Conservation (phyloP, 345 rosid genomes). For the Populus nigra region DNA sequence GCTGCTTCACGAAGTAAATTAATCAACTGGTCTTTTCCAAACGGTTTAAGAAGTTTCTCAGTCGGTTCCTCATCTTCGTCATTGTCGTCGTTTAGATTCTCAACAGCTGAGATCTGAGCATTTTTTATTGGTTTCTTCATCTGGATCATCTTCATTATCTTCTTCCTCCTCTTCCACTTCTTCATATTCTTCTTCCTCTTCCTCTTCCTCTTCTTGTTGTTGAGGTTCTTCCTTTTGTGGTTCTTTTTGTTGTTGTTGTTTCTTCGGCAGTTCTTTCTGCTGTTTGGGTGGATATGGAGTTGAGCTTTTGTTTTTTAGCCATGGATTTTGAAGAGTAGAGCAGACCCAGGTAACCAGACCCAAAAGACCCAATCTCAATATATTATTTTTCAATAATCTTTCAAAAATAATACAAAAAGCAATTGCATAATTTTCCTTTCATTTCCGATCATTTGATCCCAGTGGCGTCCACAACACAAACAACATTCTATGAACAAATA, state of each 20-base stretch:
- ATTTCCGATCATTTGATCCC: too few species aligned
- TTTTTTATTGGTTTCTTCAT: conserved; percentile 3
- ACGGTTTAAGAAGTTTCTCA: conserved; percentile 42
- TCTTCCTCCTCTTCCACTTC: conserved; percentile 24
- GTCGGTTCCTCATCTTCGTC: conserved; percentile 43
- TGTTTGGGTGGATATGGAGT: background rate
- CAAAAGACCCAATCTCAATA: too few species aligned
- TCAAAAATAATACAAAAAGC: too few species aligned
- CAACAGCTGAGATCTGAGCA: conserved; percentile 4
- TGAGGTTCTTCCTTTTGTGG: background rate
- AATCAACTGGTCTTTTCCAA: conserved; percentile 41
- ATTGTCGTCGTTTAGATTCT: background rate
- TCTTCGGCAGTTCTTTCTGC: conserved; percentile 4
- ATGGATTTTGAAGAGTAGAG: background rate
- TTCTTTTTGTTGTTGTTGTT: background rate
- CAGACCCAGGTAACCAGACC: too few species aligned
- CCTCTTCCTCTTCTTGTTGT: conserved; percentile 19
- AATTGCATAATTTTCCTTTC: too few species aligned
- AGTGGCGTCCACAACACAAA: too few species aligned
- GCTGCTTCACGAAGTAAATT: conserved; percentile 40
- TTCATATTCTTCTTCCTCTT: conserved; percentile 12
- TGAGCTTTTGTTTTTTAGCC: conserved; percentile 33
- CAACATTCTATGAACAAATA: too few species aligned
- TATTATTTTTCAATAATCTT: too few species aligned
- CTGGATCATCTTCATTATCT: conserved; percentile 16